A percentile compares a stretch with the other conserved stretches of the same genome.
These are phyloP conservation scores for Hortaea sp. DNA, from an alignment of 2,329 filamentous ascomycete genomes.

Conservation along the genomic window DNA sequence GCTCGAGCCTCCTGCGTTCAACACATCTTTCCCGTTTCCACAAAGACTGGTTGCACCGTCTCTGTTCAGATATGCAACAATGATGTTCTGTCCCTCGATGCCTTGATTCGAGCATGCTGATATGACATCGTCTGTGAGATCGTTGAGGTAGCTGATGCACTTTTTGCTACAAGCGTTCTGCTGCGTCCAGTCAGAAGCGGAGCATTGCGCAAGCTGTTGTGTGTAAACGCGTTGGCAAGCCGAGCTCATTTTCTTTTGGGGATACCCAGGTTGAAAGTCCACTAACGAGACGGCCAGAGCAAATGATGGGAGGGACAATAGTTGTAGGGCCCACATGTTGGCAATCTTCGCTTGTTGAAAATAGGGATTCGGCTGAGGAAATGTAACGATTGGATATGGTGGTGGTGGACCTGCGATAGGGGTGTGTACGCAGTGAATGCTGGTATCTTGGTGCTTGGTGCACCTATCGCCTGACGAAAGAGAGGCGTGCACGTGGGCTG, in stretches of 20 bases:
- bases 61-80: slow-evolving; percentile 33
- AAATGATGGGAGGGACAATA: slow-evolving; percentile 17
- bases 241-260: slow-evolving; percentile 26
- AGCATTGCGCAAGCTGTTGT: slow-evolving; percentile 30
- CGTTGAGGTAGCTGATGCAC: slow-evolving; percentile 32
- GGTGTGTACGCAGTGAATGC: no score
- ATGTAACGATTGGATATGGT: no score
- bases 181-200: slow-evolving; percentile 28
- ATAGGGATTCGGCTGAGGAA: no score
- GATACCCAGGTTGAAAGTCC: slow-evolving; percentile 34
- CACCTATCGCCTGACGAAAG: no score
- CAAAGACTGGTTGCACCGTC: slow-evolving; percentile 31
- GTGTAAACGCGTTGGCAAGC: slow-evolving; percentile 33
- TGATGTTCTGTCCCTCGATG: slow-evolving; percentile 29
- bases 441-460: no score
- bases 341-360: background rate
- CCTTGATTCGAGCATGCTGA: slow-evolving; percentile 21
- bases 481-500: no score
- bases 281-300: slow-evolving; percentile 31
- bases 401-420: no score
- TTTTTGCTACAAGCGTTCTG: slow-evolving; percentile 30
- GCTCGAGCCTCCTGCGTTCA: slow-evolving; percentile 1
- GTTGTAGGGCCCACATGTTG: slow-evolving; percentile 1
- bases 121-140: slow-evolving; percentile 25
- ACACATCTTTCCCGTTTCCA: slow-evolving; percentile 20